These are phyloP conservation scores for Clonostachys rosea DNA, from an alignment of 2,329 filamentous ascomycete genomes.

Conservation along the genomic window DNA sequence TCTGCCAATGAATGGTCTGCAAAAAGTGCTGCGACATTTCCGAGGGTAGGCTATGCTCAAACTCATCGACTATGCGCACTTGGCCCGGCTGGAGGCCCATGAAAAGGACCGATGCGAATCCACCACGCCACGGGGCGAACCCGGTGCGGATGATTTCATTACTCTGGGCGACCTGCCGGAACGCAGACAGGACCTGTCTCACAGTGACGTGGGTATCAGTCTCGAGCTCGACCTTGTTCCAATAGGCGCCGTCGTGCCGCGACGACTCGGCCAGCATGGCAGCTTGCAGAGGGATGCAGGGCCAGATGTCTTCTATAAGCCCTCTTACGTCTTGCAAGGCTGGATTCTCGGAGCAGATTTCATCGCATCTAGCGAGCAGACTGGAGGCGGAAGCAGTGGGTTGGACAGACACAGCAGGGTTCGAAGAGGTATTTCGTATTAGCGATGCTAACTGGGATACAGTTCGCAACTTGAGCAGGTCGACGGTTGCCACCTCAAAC, in stretches of 20 bases:
- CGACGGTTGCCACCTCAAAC: constrained; percentile 49
- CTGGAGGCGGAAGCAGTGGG: not conserved
- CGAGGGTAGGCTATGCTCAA: not conserved
- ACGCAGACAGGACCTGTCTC: constrained; percentile 37
- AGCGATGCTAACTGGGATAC: constrained; percentile 20
- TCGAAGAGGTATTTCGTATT: not conserved
- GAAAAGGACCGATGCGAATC: constrained; percentile 52
- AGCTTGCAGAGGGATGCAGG: constrained; percentile 69
- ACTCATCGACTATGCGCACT: not conserved
- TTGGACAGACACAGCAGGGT: not conserved
- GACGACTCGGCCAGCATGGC: constrained; percentile 78
- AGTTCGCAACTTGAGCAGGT: constrained; percentile 54
- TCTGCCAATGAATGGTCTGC: not conserved
- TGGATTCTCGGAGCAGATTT: constrained; percentile 9
- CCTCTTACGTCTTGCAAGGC: constrained; percentile 8
- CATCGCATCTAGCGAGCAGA: constrained; percentile 8
- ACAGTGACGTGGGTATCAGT: constrained; percentile 29
- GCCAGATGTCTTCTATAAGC: constrained; percentile 36
- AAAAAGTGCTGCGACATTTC: not conserved
- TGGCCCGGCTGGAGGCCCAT: constrained; percentile 15
- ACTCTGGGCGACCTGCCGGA: constrained; percentile 39
- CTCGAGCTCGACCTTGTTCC: constrained; percentile 71
- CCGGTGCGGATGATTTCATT: constrained; percentile 73
- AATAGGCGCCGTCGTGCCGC: constrained; percentile 58
- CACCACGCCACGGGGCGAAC: constrained; percentile 51